Evolutionary conservation across 164 flowering plant genomes (phyloP).

Genomic region (Chimonanthus salicifolius): DNA sequence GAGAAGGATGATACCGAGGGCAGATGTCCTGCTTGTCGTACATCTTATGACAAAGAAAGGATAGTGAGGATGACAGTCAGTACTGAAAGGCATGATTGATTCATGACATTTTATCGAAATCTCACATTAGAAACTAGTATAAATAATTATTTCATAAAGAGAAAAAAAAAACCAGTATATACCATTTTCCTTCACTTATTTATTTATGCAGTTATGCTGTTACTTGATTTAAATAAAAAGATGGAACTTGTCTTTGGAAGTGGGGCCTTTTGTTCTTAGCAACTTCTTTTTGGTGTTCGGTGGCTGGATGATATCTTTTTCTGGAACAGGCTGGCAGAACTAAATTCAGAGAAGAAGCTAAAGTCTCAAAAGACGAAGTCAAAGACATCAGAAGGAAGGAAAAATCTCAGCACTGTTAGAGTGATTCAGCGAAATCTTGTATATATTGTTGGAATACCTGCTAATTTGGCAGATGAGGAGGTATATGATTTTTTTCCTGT

Average conservation of each 20-base stretch:
- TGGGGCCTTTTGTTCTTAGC: neutral
- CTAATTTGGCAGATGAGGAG: constrained; percentile 89
- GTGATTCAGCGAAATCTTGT: constrained; percentile 94
- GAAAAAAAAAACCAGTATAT: too few relatives aligned
- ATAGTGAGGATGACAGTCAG: constrained; percentile 79
- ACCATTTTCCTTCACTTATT: neutral
- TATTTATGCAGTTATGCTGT: neutral
- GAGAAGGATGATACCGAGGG: constrained; percentile 95
- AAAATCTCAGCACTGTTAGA: constrained; percentile 85
- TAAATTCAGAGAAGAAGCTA: constrained; percentile 53
- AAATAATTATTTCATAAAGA: too few relatives aligned
- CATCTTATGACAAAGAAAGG: constrained; percentile 88
- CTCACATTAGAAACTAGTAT: neutral
- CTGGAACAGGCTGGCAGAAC: constrained; percentile 68
- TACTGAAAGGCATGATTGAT: constrained; percentile 57
- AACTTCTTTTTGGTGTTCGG: neutral
- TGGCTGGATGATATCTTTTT: neutral
- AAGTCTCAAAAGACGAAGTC: constrained; percentile 73
- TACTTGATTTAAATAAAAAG: neutral
- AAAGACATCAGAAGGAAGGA: constrained; percentile 75
- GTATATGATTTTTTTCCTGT: constrained; percentile 21
- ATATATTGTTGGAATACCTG: constrained; percentile 88
- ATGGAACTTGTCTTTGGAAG: neutral
- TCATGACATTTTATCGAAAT: neutral
- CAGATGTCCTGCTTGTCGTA: constrained; percentile 96